Evolutionary conservation across 1,284 basidiomycete species (phyloP), one percentile per base, ranked within the genome.

Genomic region (Moesziomyces sp.): DNA sequence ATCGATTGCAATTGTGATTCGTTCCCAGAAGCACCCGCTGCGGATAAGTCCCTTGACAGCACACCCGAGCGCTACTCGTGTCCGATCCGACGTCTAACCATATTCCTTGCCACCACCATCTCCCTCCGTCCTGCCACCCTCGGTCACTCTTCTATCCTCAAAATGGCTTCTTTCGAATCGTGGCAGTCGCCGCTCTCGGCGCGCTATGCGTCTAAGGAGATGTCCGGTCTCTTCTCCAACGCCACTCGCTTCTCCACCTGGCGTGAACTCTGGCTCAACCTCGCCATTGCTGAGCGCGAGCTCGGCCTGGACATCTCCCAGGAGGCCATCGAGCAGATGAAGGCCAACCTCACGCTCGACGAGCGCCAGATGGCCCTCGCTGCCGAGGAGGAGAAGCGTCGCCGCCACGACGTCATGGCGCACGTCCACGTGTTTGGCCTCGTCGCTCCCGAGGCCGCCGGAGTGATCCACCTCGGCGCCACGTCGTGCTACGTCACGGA

Each of bases 401-500:
- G 97, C 28, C 88, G 96, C n/a, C 96, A 99, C 86, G 96, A 98
- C 86, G 95, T 98, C 54, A 99, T 99, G 96, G 96, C 96, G 0
- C 96, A 99, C 85, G 96, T 99, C 44, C 94, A 99, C 86, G 96
- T 94, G 10, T 99, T 97, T 84, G 96, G 96, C 13, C 88, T 88
- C 34, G 92, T 97, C 62, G 94, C 94, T 1, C 97, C 97, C 16
- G 92, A 93, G 47, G 96, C 96, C 16, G 96, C 96, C 11, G 93
- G 94, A 16, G 97, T 98, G 84, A 98, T 99, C 79, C 97, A 99
- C 84, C 86, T 98, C 42, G 96, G 97, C 51, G 96, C 96, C 44
- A 99, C 96, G 8, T 97, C 95, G 6, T 99, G 96, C 87, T 99
- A 95, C 86, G 96, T 99, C 49, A 99, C 96, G 30, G 96, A 99